Percentiles rank a stretch among this genome's conserved stretches.
Evolutionary conservation across 2,329 filamentous ascomycete genomes (phyloP).

Genomic region (Claviceps sp.): DNA sequence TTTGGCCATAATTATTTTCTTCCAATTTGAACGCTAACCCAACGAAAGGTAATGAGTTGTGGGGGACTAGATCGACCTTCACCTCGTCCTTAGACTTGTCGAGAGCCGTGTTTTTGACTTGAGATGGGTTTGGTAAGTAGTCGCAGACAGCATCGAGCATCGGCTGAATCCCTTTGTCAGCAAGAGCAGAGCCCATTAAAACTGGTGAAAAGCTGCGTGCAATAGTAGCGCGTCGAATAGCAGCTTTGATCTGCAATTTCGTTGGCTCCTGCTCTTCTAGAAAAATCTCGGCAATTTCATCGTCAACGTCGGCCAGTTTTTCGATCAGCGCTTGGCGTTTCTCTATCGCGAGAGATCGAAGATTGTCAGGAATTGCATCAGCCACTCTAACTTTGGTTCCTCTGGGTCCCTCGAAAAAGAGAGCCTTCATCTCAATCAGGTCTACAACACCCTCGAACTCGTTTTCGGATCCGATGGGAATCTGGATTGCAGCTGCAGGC

Average conservation of each 20-base stretch:
- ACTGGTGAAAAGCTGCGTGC: slow-evolving; percentile 83
- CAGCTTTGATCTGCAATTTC: slow-evolving; percentile 72
- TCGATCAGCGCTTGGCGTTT: slow-evolving; percentile 80
- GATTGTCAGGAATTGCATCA: slow-evolving; percentile 71
- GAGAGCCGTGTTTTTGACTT: slow-evolving; percentile 80
- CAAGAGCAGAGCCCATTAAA: slow-evolving; percentile 89
- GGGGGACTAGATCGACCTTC: slow-evolving; percentile 76
- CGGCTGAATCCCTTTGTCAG: slow-evolving; percentile 87
- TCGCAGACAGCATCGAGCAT: slow-evolving; percentile 96
- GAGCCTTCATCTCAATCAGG: slow-evolving; percentile 77
- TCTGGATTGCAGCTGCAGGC: slow-evolving; percentile 81
- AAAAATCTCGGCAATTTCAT: slow-evolving; percentile 93
- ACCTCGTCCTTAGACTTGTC: slow-evolving; percentile 70
- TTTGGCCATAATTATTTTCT: slow-evolving; percentile 95
- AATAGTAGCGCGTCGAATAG: slow-evolving; percentile 85
- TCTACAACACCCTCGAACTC: slow-evolving; percentile 88
- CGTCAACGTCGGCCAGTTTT: slow-evolving; percentile 91
- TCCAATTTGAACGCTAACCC: slow-evolving; percentile 97
- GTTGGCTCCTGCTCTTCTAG: slow-evolving; percentile 75
- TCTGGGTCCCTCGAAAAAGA: slow-evolving; percentile 78
- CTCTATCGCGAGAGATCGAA: slow-evolving; percentile 64
- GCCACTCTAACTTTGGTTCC: slow-evolving; percentile 63
- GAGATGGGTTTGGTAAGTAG: slow-evolving; percentile 81
- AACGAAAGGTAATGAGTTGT: slow-evolving; percentile 87
- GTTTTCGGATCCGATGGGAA: slow-evolving; percentile 87